Evolutionary conservation across 345 rosid genomes (phyloP).

Genomic region (Theobroma cacao): DNA sequence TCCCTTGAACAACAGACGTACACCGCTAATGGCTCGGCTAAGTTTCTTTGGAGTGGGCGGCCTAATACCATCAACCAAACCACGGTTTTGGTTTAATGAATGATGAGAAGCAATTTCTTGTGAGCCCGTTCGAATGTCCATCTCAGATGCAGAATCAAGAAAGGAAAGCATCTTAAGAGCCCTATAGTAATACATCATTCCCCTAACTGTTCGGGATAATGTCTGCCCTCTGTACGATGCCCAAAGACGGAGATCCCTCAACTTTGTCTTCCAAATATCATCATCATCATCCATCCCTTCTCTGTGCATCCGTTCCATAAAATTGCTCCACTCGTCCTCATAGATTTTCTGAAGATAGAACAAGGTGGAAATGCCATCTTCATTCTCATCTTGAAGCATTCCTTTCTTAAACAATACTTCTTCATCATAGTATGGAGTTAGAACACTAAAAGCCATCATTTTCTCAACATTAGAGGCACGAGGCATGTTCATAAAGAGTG

Average conservation of each 20-base stretch:
- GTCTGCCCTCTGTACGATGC: conserved; percentile 97
- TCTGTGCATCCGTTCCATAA: conserved; percentile 78
- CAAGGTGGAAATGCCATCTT: conserved; percentile 83
- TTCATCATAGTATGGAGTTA: conserved; percentile 90
- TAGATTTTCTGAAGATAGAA: conserved; percentile 87
- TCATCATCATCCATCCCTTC: conserved; percentile 70
- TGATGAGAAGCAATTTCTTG: conserved; percentile 44
- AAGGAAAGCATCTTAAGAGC: conserved; percentile 83
- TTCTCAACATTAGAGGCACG: conserved; percentile 82
- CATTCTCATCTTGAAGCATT: conserved; percentile 66
- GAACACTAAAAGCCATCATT: conserved; percentile 92
- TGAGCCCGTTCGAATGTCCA: conserved; percentile 66
- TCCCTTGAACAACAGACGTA: conserved; percentile 72
- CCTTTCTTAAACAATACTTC: conserved; percentile 73
- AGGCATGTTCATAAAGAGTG: conserved; percentile 94
- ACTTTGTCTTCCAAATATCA: conserved; percentile 64
- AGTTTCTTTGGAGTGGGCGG: conserved; percentile 32
- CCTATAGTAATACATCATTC: conserved; percentile 93
- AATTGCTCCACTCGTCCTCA: conserved; percentile 87
- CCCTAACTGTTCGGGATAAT: conserved; percentile 83
- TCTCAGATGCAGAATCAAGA: conserved; percentile 87
- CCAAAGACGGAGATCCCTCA: conserved; percentile 87
- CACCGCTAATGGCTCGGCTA: conserved; percentile 53
- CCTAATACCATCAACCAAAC: conserved; percentile 25
- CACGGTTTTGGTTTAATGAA: conserved; percentile 27